phyloP scores from a whole-genome alignment of 1,284 basidiomycete genomes.

The Naganishia sp. region DNA sequence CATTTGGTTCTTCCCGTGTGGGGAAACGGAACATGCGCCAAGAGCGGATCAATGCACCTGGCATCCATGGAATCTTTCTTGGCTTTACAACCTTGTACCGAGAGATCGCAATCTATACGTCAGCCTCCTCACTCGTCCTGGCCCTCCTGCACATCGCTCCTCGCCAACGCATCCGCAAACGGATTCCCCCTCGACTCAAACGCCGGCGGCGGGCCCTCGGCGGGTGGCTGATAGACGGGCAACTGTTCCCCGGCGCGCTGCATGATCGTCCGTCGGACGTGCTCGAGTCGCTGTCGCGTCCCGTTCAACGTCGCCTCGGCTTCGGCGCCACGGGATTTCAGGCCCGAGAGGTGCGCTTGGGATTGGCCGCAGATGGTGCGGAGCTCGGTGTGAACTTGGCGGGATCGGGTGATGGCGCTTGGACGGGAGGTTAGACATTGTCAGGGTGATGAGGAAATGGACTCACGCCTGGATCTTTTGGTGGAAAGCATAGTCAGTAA shows the following conservation, averaged over 20 bases:
- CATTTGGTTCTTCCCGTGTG: too few relatives aligned
- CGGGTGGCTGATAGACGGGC: constrained; percentile 20
- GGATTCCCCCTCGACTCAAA: constrained; percentile 12
- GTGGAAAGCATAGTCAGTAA: constrained; percentile 38
- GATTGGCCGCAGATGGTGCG: constrained; percentile 20
- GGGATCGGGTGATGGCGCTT: constrained; percentile 13
- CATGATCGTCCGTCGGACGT: constrained; percentile 30
- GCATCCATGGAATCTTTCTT: too few relatives aligned
- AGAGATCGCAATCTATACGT: too few relatives aligned
- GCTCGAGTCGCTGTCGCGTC: constrained; percentile 20
- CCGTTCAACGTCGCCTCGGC: constrained; percentile 16
- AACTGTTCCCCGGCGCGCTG: constrained; percentile 24
- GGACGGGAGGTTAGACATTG: not conserved
- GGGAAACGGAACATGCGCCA: too few relatives aligned
- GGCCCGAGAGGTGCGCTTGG: constrained; percentile 19
- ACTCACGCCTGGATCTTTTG: constrained; percentile 32
- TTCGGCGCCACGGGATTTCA: constrained; percentile 15
- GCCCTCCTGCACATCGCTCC: not conserved
- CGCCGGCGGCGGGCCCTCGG: constrained; percentile 10
- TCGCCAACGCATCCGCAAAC: constrained; percentile 22
- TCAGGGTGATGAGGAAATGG: not conserved
- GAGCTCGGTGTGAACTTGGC: constrained; percentile 16
- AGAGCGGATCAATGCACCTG: too few relatives aligned
- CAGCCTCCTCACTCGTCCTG: too few relatives aligned
- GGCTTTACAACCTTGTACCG: too few relatives aligned